phyloP scores from a whole-genome alignment of 108 stramenopile species.

The Discostella pseudostelligera region DNA sequence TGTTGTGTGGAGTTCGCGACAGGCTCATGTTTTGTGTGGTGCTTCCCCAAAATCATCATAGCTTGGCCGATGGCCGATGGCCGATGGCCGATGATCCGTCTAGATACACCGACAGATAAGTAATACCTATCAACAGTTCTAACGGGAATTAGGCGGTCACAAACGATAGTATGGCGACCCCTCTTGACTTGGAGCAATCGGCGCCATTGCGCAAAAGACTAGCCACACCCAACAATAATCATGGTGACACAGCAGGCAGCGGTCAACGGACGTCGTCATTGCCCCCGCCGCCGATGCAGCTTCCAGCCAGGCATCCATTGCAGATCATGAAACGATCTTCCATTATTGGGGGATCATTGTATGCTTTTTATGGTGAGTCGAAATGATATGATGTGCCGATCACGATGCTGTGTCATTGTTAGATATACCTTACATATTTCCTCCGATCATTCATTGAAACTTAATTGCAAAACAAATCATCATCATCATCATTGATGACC shows the following conservation, averaged over 20 bases:
- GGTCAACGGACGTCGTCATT: neutral
- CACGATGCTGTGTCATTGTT: neutral
- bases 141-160: neutral
- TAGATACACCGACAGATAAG: too few relatives aligned
- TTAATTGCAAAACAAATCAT: too few relatives aligned
- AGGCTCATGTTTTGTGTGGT: too few relatives aligned
- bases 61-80: too few relatives aligned
- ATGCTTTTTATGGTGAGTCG: conserved; percentile 52
- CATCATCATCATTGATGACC: neutral
- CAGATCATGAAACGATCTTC: conserved; percentile 52
- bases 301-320: conserved; percentile 54
- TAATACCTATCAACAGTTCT: too few relatives aligned
- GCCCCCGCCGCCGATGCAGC: conserved; percentile 13
- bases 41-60: too few relatives aligned
- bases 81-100: too few relatives aligned
- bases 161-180: neutral
- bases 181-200: conserved; percentile 15
- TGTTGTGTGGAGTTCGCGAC: too few relatives aligned
- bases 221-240: neutral
- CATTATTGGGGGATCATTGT: conserved; percentile 58
- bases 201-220: conserved; percentile 11
- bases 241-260: neutral
- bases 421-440: too few relatives aligned
- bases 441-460: too few relatives aligned
- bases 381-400: neutral